These are phyloP conservation scores for Tylopilus plumbeoviolaceoides DNA, from an alignment of 768 basidiomycete genomes.

Conservation along the genomic window DNA sequence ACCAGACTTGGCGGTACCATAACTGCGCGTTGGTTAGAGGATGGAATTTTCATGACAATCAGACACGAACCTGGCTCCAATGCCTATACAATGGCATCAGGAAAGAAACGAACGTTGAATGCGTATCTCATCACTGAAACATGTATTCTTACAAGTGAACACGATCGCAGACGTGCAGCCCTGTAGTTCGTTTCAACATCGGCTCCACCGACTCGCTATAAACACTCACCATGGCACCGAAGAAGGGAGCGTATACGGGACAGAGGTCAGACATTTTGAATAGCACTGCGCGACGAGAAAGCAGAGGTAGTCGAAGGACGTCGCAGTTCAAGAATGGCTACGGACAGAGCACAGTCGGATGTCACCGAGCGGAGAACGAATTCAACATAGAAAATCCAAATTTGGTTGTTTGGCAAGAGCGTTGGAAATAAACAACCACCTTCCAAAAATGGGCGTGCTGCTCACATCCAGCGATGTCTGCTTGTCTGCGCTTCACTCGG, in stretches of 20 bases:
- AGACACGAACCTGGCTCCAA: conserved; percentile 71
- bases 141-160: conserved; percentile 78
- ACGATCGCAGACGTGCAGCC: conserved; percentile 96
- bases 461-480: conserved; percentile 42
- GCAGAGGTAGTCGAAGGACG: neutral
- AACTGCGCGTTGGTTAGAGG: conserved; percentile 45
- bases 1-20: conserved; percentile 99
- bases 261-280: conserved; percentile 70
- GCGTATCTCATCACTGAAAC: neutral
- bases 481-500: conserved; percentile 68
- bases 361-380: conserved; percentile 24
- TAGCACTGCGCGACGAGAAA: neutral
- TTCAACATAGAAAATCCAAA: neutral
- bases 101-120: neutral
- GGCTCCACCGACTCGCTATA: neutral
- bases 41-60: neutral
- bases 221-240: conserved; percentile 84
- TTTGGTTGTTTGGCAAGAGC: conserved; percentile 25
- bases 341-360: conserved; percentile 12
- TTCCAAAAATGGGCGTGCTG: too few species aligned
- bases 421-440: conserved; percentile 31
- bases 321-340: conserved; percentile 7
- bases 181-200: conserved; percentile 37
- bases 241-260: conserved; percentile 97
- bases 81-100: conserved; percentile 47